Conservation (phyloP, 2,329 filamentous ascomycete genomes). For the Aspergillus udagawae region DNA sequence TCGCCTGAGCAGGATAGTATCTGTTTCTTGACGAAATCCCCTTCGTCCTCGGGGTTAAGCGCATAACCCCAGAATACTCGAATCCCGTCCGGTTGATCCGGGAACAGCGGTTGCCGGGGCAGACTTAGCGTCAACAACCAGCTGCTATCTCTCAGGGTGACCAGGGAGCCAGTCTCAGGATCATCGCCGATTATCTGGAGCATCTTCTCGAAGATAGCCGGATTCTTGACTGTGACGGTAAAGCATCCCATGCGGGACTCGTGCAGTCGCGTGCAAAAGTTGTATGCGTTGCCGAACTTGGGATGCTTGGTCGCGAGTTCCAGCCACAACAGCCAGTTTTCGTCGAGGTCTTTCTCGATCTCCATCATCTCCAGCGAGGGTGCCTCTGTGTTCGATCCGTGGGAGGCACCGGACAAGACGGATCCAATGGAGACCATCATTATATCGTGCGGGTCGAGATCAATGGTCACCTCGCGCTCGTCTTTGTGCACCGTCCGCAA, state of each 20-base stretch:
- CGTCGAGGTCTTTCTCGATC: slow-evolving; percentile 29
- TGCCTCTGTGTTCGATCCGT: slow-evolving; percentile 30
- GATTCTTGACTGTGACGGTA: slow-evolving; percentile 36
- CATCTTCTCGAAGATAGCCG: slow-evolving; percentile 27
- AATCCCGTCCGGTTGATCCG: slow-evolving; percentile 30
- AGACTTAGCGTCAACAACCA: slow-evolving; percentile 42
- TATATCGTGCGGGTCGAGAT: slow-evolving; percentile 31
- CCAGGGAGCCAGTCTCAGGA: slow-evolving; percentile 32
- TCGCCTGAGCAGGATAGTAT: slow-evolving; percentile 40
- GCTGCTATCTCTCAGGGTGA: slow-evolving; percentile 37
- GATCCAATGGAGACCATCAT: slow-evolving; percentile 40
- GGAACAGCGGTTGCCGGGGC: slow-evolving; percentile 42
- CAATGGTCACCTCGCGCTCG: slow-evolving; percentile 15
- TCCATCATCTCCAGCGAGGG: slow-evolving; percentile 23
- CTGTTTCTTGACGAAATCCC: slow-evolving; percentile 38
- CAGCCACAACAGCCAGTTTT: slow-evolving; percentile 42
- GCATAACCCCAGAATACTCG: slow-evolving; percentile 41
- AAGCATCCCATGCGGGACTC: slow-evolving; percentile 41
- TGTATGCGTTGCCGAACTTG: slow-evolving; percentile 38
- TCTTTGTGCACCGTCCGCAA: slow-evolving; percentile 19
- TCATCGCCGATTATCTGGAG: slow-evolving; percentile 26
- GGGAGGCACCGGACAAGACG: slow-evolving; percentile 33
- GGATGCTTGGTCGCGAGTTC: slow-evolving; percentile 34
- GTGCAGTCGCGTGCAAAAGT: slow-evolving; percentile 36
- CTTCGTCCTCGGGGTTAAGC: slow-evolving; percentile 33